Percentiles rank a stretch among this genome's conserved stretches.
Conservation (phyloP, 1,284 basidiomycete genomes). For the Ustilago bromivora region DNA sequence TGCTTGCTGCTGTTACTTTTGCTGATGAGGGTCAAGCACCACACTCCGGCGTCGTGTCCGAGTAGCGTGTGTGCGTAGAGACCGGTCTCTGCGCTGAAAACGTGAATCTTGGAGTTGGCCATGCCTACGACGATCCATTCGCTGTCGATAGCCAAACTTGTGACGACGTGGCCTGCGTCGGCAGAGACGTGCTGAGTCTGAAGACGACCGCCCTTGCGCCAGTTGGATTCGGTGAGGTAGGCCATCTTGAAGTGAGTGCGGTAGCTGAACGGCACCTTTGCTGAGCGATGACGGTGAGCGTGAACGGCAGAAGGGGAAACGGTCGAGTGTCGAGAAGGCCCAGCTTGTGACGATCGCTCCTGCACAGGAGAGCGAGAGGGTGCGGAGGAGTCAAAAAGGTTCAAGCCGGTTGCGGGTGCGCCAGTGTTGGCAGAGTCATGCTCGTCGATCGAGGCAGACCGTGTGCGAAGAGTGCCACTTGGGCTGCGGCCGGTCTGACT, state of each 20-base stretch:
- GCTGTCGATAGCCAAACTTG: slow-evolving; percentile 85
- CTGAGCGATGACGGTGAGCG: slow-evolving; percentile 34
- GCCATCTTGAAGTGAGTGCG: slow-evolving; percentile 81
- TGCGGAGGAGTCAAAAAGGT: slow-evolving; percentile 10
- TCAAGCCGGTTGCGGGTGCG: slow-evolving; percentile 18
- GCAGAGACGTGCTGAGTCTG: slow-evolving; percentile 78
- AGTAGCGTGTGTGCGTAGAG: slow-evolving; percentile 81
- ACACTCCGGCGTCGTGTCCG: slow-evolving; percentile 90
- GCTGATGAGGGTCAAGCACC: slow-evolving; percentile 83
- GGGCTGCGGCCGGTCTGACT: background rate
- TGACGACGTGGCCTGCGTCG: slow-evolving; percentile 80
- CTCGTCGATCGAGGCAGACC: slow-evolving; percentile 17
- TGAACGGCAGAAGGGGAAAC: slow-evolving; percentile 20
- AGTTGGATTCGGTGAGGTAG: slow-evolving; percentile 83
- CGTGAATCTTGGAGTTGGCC: slow-evolving; percentile 86
- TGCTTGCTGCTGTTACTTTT: slow-evolving; percentile 15
- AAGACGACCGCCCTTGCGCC: slow-evolving; percentile 83
- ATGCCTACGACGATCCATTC: slow-evolving; percentile 91
- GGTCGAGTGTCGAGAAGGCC: slow-evolving; percentile 19
- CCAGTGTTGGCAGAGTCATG: slow-evolving; percentile 1
- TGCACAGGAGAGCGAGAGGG: slow-evolving; percentile 6
- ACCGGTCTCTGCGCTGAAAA: slow-evolving; percentile 86
- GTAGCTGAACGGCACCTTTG: slow-evolving; percentile 73
- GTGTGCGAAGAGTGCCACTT: slow-evolving; percentile 11
- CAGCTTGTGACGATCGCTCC: slow-evolving; percentile 22